Evolutionary conservation across 2,329 filamentous ascomycete genomes (phyloP), one percentile per base, ranked within the genome.

Genomic region (Fusarium sp.): DNA sequence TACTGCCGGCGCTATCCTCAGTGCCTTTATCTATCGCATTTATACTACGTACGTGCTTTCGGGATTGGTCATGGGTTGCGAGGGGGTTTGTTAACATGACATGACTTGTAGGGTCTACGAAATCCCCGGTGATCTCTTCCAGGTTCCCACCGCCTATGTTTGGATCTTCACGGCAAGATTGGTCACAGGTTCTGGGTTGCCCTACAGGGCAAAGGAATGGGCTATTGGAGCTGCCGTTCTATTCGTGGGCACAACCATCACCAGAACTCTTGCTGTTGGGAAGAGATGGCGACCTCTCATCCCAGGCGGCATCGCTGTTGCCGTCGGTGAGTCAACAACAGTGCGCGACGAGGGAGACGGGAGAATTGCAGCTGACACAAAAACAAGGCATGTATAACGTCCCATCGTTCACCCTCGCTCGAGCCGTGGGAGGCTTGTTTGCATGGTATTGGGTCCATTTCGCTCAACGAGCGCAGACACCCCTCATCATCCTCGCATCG

Each of bases 81-180:
- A 7, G 6, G 6, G 11, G 14, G 13, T 10, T 27, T 20, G 38
- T 65, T 72, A 44, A 73, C 50, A 36, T 18, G 13, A 8, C 13
- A 36, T 57, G 56, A n/a, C 18, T 53, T 31, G 4, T 46, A 90
- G 87, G 33, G 94, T 97, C 1, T 99, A 99, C 76, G 84, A 89
- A 38, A 91, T 99, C 6, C 96, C 96, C 0, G 93, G 94, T 0
- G 90, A 93, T 9, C 83, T 97, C 58, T 98, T 99, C 78, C 91
- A 97, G 76, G 93, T 97, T 1, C 96, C 96, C 0, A 98, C 96
- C 0, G 95, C 90, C 0, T 97, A 95, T 77, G 94, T 99, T 5
- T 99, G 96, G 96, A 92, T 99, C 58, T 97, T 97, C 79, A 99
- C 96, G 0, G 95, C 96, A 1, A 86, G 96, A 14, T 85, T 99